A percentile compares a stretch with the other conserved stretches of the same genome.
phyloP scores from a whole-genome alignment of 495 filamentous ascomycete genomes.

The Penicillium angulare region DNA sequence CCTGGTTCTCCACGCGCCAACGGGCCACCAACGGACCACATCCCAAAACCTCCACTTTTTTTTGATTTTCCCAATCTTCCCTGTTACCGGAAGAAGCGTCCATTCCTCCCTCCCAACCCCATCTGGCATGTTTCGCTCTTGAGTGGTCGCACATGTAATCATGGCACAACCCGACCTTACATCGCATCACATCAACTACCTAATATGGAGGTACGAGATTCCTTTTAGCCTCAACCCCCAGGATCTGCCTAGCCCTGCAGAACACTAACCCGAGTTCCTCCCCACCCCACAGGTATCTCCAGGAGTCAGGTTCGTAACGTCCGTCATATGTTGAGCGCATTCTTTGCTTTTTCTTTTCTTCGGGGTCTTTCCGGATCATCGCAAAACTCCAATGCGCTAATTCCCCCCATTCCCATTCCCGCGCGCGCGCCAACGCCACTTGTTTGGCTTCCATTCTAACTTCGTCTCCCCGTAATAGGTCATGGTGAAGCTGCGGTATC shows the following conservation, averaged over 20 bases:
- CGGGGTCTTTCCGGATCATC: not conserved
- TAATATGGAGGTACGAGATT: conserved; percentile 90
- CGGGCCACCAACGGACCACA: no score
- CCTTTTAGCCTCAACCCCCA: conserved; percentile 4
- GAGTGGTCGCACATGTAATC: conserved; percentile 44
- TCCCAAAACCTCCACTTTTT: conserved; percentile 17
- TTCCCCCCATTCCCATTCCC: no score
- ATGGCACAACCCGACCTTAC: conserved; percentile 61
- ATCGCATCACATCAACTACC: conserved; percentile 94
- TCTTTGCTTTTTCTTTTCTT: not conserved
- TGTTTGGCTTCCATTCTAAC: conserved; percentile 18
- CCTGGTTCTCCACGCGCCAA: no score
- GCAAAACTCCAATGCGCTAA: conserved; percentile 1
- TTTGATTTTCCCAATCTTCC: conserved; percentile 28
- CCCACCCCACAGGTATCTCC: conserved; percentile 65
- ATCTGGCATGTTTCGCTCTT: conserved; percentile 42
- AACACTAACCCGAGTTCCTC: conserved; percentile 19
- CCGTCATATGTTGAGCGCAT: conserved; percentile 12
- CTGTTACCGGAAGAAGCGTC: conserved; percentile 15
- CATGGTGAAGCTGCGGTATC: conserved; percentile 71
- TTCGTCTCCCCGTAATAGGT: conserved; percentile 36
- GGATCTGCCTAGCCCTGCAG: conserved; percentile 12
- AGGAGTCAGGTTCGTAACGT: conserved; percentile 76
- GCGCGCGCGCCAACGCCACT: no score
- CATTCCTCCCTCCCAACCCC: conserved; percentile 15